Base-by-base conservation (phyloP, 352 stramenopile species). In the Globisporangium yorkense region DNA sequence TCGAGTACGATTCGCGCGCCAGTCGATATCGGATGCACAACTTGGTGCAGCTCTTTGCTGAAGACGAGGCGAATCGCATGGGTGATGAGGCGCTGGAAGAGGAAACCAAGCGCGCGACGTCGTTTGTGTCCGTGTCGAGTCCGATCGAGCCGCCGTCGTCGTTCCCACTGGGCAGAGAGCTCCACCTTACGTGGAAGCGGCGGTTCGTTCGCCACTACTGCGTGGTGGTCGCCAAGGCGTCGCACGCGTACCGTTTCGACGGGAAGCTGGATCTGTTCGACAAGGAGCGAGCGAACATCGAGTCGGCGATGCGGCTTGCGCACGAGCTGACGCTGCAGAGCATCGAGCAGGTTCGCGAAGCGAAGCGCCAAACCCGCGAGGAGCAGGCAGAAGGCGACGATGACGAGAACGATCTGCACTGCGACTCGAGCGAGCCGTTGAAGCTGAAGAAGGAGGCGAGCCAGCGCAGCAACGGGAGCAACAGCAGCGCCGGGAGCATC, bases 151-250 rank as follows among this genome's bases (percentile, higher is more conserved):
- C 71, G 24, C 58, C 69, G 13, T 62, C 56, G 9, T 68, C 50
- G 16, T 75, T 79, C 29, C 56, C 69, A 3, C 68, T 88, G 13
- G 76, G 80, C 24, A 75, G 76, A 51, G 80, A 89, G 44, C 59
- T 93, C 27, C 67, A 88, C 24, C 66, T 90, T 20, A 84, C 84
- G 1, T 93, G 84, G 84, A 88, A 88, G 46, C 73, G 80, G 6
- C 80, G 84, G 24, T 93, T 93, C 67, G 84, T 93, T n/a, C 79
- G 84, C n/a, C 82, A 90, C 59, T 93, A 91, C 50, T 93, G 81
- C 60, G 78, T 88, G 66, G 76, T 90, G 47, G 75, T 93, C 7
- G 79, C 84, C 1, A 79, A 84, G 24, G 80, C 84, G 33, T 90
- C 79, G 7, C 81, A 91, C 46, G 80, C 74, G 0, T 93, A 90